phyloP scores from a whole-genome alignment of 228 moss, liverwort and hornwort genomes.

The Sphagnum fallax region DNA sequence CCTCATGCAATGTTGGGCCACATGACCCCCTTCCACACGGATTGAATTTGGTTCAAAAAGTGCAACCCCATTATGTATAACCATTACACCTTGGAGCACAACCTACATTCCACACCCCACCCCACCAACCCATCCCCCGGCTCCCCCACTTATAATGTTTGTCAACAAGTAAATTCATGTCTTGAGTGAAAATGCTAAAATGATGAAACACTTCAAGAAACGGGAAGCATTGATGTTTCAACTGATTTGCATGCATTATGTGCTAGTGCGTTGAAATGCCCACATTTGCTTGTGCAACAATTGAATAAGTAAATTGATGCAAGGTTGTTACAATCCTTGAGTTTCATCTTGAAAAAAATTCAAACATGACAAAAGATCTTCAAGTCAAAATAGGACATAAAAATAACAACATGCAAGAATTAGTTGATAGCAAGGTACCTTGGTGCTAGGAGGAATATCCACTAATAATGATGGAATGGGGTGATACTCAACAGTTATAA shows the following conservation, averaged over 20 bases:
- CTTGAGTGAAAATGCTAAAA: too few relatives aligned
- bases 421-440: constrained; percentile 32
- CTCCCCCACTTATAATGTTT: too few relatives aligned
- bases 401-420: background rate
- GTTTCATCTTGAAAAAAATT: too few relatives aligned
- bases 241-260: too few relatives aligned
- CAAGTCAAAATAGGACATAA: background rate
- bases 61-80: constrained; percentile 63
- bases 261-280: too few relatives aligned
- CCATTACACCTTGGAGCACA: constrained; percentile 53
- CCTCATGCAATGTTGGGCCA: constrained; percentile 80
- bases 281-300: too few relatives aligned
- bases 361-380: background rate
- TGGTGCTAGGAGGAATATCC: constrained; percentile 84
- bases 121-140: background rate
- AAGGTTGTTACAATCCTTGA: too few relatives aligned
- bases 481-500: constrained; percentile 71
- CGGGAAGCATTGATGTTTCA: background rate
- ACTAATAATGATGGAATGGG: constrained; percentile 56
- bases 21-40: constrained; percentile 74
- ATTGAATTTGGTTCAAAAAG: constrained; percentile 69
- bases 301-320: too few relatives aligned
- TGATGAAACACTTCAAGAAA: too few relatives aligned
- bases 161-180: too few relatives aligned
- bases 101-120: constrained; percentile 35